These are phyloP conservation scores for Lipomyces orientalis DNA, from an alignment of 805 yeast species.

Conservation along the genomic window DNA sequence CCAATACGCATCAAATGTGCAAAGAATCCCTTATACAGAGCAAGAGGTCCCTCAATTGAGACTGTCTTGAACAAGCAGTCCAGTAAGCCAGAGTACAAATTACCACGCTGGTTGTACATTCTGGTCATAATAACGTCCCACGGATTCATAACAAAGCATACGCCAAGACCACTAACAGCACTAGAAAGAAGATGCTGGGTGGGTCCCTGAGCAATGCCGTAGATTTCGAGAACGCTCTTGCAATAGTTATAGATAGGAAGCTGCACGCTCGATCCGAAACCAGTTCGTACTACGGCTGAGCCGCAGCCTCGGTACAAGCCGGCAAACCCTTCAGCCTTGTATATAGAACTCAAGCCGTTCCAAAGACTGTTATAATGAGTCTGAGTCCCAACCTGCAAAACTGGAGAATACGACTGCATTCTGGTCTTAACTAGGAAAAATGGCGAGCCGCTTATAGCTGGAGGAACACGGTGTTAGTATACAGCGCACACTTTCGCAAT, in stretches of 20 bases:
- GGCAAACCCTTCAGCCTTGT: slow-evolving; percentile 67
- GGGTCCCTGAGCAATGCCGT: slow-evolving; percentile 66
- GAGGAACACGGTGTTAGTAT: not conserved
- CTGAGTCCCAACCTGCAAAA: slow-evolving; percentile 82
- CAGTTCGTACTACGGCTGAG: slow-evolving; percentile 93
- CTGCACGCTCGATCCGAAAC: slow-evolving; percentile 95
- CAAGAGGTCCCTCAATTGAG: slow-evolving; percentile 78
- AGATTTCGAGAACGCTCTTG: slow-evolving; percentile 63
- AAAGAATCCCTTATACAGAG: slow-evolving; percentile 92
- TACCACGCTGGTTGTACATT: slow-evolving; percentile 84
- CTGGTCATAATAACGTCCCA: slow-evolving; percentile 96
- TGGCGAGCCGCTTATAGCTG: slow-evolving; percentile 69
- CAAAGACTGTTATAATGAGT: slow-evolving; percentile 76
- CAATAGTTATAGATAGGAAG: slow-evolving; percentile 85
- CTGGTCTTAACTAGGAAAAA: slow-evolving; percentile 90
- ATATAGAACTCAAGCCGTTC: slow-evolving; percentile 71
- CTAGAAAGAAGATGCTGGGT: slow-evolving; percentile 74
- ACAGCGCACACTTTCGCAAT: not conserved
- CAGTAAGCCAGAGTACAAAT: slow-evolving; percentile 80
- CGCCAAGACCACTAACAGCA: slow-evolving; percentile 86
- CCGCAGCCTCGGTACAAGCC: slow-evolving; percentile 92
- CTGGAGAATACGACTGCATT: slow-evolving; percentile 88
- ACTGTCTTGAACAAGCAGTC: slow-evolving; percentile 90
- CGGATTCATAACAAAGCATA: slow-evolving; percentile 94
- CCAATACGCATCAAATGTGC: slow-evolving; percentile 92